These are phyloP conservation scores for Sisymbrium irio DNA, from an alignment of 345 rosid species.

Conservation along the genomic window DNA sequence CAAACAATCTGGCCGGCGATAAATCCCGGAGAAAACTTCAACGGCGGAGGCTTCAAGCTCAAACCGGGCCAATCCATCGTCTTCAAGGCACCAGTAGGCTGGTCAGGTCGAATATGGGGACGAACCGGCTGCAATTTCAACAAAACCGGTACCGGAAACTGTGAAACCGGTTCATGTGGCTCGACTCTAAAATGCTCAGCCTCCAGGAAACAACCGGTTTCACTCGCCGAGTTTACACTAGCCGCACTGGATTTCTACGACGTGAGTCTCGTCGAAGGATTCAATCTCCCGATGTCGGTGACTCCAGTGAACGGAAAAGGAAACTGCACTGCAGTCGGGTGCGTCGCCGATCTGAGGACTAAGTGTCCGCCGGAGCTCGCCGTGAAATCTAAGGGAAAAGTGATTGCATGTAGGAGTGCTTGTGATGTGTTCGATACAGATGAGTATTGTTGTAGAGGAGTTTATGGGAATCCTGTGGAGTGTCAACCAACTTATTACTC, in stretches of 20 bases:
- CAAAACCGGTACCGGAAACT: conserved; percentile 53
- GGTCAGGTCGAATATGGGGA: conserved; percentile 93
- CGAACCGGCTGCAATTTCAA: conserved; percentile 74
- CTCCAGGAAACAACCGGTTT: conserved; percentile 65
- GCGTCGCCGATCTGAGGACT: conserved; percentile 53
- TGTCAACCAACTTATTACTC: conserved; percentile 81
- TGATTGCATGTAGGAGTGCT: conserved; percentile 72
- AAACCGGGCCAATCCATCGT: conserved; percentile 57
- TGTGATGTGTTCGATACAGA: conserved; percentile 88
- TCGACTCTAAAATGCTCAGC: conserved; percentile 51
- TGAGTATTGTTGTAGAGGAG: conserved; percentile 80
- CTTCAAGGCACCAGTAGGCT: conserved; percentile 57
- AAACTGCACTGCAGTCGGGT: conserved; percentile 62
- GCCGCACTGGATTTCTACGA: conserved; percentile 57
- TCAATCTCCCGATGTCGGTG: conserved; percentile 61
- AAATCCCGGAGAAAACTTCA: conserved; percentile 50
- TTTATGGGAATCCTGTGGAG: conserved; percentile 45
- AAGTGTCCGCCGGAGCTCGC: conserved; percentile 67
- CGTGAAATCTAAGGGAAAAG: conserved; percentile 55
- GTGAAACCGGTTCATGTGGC: conserved; percentile 79
- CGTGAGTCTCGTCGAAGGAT: conserved; percentile 91
- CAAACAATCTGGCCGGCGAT: conserved; percentile 82
- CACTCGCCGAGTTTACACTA: conserved; percentile 84
- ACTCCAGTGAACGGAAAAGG: conserved; percentile 68
- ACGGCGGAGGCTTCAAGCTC: conserved; percentile 59